Evolutionary conservation across 306 rosid species (phyloP).

Genomic region (Trichosanthes truncata): DNA sequence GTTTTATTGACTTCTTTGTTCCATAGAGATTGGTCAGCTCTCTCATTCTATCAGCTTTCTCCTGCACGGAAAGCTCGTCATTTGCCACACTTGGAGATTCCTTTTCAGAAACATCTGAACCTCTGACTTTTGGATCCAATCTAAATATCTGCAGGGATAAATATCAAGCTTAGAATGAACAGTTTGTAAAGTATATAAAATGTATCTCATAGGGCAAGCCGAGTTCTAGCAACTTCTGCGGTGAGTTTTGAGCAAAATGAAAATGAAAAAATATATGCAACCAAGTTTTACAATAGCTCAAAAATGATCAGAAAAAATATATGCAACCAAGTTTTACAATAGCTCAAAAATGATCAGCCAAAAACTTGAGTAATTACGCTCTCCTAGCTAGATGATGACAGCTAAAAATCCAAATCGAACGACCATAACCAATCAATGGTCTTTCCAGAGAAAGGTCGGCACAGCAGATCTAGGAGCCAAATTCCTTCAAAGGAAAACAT

Average conservation of each 20-base stretch:
- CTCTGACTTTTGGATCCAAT: conserved; percentile 66
- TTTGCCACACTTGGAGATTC: conserved; percentile 24
- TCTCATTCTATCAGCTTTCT: conserved; percentile 17
- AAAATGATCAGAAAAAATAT: not conserved
- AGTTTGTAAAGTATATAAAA: not conserved
- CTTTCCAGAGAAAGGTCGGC: not conserved
- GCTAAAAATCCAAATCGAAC: not conserved
- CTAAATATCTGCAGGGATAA: conserved; percentile 53
- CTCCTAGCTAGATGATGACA: not conserved
- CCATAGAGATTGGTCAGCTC: conserved; percentile 35
- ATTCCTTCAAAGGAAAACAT: not conserved
- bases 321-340: not conserved
- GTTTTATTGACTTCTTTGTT: conserved; percentile 39
- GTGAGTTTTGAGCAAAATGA: not conserved
- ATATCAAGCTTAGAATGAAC: not conserved
- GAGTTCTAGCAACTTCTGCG: not conserved
- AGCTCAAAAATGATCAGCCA: not conserved
- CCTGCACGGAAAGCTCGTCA: conserved; percentile 29
- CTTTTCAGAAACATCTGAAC: conserved; percentile 18
- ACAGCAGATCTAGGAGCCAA: not conserved
- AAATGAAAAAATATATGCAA: not conserved
- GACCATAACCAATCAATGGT: not conserved
- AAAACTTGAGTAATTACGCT: not conserved
- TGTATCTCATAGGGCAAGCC: not conserved
- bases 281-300: not conserved